phyloP scores from a whole-genome alignment of 805 yeast genomes.

The Nematodospora valgi region DNA sequence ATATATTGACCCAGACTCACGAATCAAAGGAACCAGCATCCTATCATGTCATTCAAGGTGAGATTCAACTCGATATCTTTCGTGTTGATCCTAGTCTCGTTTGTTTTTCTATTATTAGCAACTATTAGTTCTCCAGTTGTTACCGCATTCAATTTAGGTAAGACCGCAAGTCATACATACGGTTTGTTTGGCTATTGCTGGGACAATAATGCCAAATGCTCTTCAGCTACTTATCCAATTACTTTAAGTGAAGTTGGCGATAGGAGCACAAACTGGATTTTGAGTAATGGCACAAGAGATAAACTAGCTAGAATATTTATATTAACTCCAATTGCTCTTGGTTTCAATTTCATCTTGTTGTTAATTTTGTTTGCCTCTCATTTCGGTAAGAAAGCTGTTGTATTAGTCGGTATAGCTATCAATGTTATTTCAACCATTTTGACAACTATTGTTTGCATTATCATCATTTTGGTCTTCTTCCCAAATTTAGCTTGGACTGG shows the following conservation, averaged over 20 bases:
- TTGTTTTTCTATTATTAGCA: slow-evolving; percentile 62
- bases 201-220: slow-evolving; percentile 30
- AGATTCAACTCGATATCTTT: slow-evolving; percentile 8
- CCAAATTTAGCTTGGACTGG: slow-evolving; percentile 71
- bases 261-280: slow-evolving; percentile 43
- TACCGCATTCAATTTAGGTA: slow-evolving; percentile 45
- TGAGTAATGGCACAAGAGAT: slow-evolving; percentile 44
- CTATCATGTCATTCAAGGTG: slow-evolving; percentile 6
- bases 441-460: slow-evolving; percentile 53
- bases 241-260: slow-evolving; percentile 26
- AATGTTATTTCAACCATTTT: slow-evolving; percentile 50
- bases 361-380: slow-evolving; percentile 22
- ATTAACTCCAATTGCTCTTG: slow-evolving; percentile 65
- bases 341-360: slow-evolving; percentile 45
- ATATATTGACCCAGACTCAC: no score
- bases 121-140: slow-evolving; percentile 62
- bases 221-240: slow-evolving; percentile 46
- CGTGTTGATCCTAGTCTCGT: slow-evolving; percentile 46
- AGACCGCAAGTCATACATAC: slow-evolving; percentile 43
- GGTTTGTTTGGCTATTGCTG: slow-evolving; percentile 71
- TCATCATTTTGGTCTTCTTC: slow-evolving; percentile 53
- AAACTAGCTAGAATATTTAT: slow-evolving; percentile 54
- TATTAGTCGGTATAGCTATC: slow-evolving; percentile 42
- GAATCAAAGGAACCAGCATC: background rate
- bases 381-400: slow-evolving; percentile 19